Conservation (phyloP, 2,329 filamentous ascomycete species). For the Mollisia scopiformis region DNA sequence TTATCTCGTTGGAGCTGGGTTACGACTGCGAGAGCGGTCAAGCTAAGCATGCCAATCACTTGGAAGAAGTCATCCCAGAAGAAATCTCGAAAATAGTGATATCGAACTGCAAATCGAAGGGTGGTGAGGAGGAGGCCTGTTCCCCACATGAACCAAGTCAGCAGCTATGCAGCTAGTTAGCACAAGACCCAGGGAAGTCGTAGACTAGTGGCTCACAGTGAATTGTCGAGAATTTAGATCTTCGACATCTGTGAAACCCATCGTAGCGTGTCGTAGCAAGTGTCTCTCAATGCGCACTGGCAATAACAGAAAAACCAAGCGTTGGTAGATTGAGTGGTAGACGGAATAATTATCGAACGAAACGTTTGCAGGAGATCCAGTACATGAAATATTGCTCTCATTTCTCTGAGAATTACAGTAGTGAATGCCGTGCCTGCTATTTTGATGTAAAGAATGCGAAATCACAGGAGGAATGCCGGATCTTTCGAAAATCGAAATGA, state of each 20-base stretch:
- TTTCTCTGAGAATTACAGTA: too few species aligned
- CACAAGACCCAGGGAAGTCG: not conserved
- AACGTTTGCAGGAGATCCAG: too few species aligned
- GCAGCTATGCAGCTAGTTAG: not conserved
- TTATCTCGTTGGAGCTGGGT: not conserved
- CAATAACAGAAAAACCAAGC: too few species aligned
- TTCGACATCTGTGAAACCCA: constrained; percentile 2
- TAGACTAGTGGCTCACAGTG: not conserved
- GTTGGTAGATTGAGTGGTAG: too few species aligned
- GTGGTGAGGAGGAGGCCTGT: not conserved
- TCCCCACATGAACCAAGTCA: not conserved
- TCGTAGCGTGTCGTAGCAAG: too few species aligned
- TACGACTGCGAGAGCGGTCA: not conserved
- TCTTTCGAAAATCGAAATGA: too few species aligned
- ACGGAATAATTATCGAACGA: too few species aligned
- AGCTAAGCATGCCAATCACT: not conserved
- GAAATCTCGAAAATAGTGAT: not conserved
- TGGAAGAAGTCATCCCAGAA: not conserved
- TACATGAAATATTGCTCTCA: too few species aligned
- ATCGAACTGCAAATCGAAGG: not conserved
- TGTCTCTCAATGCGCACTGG: too few species aligned
- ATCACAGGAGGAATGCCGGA: too few species aligned
- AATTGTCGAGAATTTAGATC: not conserved
- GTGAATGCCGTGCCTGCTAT: too few species aligned
- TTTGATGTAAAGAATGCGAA: too few species aligned